Percentiles rank a stretch among this genome's conserved stretches.
Evolutionary conservation across 768 basidiomycete genomes (phyloP).

Genomic region (Mycena galopus): DNA sequence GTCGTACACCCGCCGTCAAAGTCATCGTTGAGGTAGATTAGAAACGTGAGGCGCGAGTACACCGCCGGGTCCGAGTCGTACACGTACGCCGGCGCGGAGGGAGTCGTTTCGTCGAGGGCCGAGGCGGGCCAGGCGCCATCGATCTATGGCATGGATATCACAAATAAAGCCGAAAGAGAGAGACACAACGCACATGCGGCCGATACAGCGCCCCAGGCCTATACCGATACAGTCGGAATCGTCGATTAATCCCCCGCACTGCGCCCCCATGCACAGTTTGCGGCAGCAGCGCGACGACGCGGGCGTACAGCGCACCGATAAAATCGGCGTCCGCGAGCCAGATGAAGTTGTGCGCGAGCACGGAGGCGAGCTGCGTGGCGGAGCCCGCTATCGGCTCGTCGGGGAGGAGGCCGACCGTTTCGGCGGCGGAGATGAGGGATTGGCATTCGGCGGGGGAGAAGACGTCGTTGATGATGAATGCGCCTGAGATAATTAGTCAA

Average conservation of each 20-base stretch:
- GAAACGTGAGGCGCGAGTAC: conserved; percentile 62
- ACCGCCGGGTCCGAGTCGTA: conserved; percentile 64
- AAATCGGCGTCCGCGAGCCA: conserved; percentile 65
- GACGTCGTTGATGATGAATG: conserved; percentile 63
- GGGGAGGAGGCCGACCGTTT: conserved; percentile 61
- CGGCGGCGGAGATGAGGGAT: conserved; percentile 58
- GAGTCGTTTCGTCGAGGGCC: conserved; percentile 54
- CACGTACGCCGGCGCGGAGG: conserved; percentile 57
- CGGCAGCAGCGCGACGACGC: conserved; percentile 59
- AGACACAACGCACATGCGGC: conserved; percentile 53
- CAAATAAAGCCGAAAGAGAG: neutral
- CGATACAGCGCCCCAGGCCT: conserved; percentile 62
- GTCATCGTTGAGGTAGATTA: conserved; percentile 65
- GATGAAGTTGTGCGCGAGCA: conserved; percentile 64
- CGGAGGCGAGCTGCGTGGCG: conserved; percentile 57
- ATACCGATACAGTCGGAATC: conserved; percentile 67
- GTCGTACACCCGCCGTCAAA: conserved; percentile 66
- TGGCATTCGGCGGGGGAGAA: conserved; percentile 59
- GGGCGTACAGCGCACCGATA: conserved; percentile 53
- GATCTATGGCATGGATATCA: conserved; percentile 48
- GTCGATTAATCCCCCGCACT: conserved; percentile 62
- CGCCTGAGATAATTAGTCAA: conserved; percentile 40
- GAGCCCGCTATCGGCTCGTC: conserved; percentile 65
- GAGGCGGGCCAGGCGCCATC: conserved; percentile 69
- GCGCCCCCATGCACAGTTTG: conserved; percentile 55